Evolutionary conservation across 352 stramenopile genomes (phyloP), one percentile per base, ranked within the genome.

Genomic region (Thalassiosira hispida): DNA sequence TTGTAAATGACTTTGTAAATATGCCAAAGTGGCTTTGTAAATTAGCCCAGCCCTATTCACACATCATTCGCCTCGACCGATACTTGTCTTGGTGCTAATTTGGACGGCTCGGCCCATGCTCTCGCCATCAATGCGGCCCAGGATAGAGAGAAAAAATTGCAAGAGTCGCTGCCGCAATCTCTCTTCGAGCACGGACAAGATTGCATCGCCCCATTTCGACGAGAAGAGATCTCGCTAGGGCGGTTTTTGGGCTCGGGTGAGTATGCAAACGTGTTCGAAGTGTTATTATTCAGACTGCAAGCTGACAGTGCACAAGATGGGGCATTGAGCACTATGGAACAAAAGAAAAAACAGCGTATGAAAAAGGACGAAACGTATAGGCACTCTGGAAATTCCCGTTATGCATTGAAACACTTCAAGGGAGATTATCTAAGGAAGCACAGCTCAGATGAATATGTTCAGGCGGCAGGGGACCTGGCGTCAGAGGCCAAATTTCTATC

Each of bases 351-450:
- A 31, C 0, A 14, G 5, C 12, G 56, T 7, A 70, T 70, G 56
- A 68, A 70, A 31, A 60, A 59, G 16, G 25, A 29, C 35, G 68
- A 77, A 27, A 77, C 18, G 23, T 71, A 77, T 61, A 56, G 60
- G 18, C 8, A 64, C 8, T 71, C 52, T 1, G 61, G 63, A 42
- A 71, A 77, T 51, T 56, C 80, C 14, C 49, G 81, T 46, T 91
- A 89, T 79, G 85, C 79, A 14, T 29, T 91, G 1, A 91, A 91
- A 46, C 62, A 62, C 38, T 23, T 87, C 9, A 57, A 77, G 18
- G 78, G 70, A 33, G 52, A 79, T 14, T 57, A 62, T 23, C 25
- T 46, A 1, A 14, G 46, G 22, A 7, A 23, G 8, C 7, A 64
- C 14, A 23, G 9, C 8, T 20, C 65, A 16, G 38, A 90, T 46